Base-by-base conservation (phyloP, 768 basidiomycete genomes). In the Austroboletus eburneus region DNA sequence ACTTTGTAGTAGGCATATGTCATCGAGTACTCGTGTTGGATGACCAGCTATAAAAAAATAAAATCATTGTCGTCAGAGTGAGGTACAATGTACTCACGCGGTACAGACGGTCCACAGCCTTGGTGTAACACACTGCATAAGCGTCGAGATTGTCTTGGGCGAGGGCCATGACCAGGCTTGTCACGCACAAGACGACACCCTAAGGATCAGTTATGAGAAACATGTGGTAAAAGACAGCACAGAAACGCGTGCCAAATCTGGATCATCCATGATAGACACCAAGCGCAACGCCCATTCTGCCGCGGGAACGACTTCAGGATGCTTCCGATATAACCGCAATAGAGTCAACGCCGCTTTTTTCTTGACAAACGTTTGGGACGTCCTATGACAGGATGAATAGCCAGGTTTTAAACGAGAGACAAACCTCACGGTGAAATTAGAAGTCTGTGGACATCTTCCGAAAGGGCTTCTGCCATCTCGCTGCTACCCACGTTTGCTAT, bases 1-100 rank as follows among this genome's bases (percentile, higher is more conserved):
- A 98, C 91, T 70, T 93, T 92, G 70, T 99, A 99, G 65, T 99
- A 99, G 16, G 93, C 79, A 63, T 99, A 99, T 41, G 90, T 87
- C 29, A 86, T 75, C 8, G 84, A 72, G 60, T 87, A 95, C 61
- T 98, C 91, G 51, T 87, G 85, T 56, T 93, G 90, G 52, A 98
- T 86, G 16, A 97, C 78, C 56, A 99, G 77, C 92, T 95, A 53
- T 5, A 13, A 22, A 37, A 42, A 34, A 21, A 32, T 63, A 46
- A 47, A 30, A 41, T 16, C 24, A 36, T n/a, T 22, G 36, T 52
- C 39, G 49, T 27, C 17, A 25, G 22, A 29, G 16, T 35, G 41
- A 29, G 34, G 36, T 12, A 25, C 20, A 35, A 44, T 23, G 22
- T 44, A 52, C 76, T 56, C 64, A 92, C 94, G 55, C 82, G 81